These are phyloP conservation scores for Discostella stelligeroides DNA, from an alignment of 108 stramenopile genomes.

Conservation along the genomic window DNA sequence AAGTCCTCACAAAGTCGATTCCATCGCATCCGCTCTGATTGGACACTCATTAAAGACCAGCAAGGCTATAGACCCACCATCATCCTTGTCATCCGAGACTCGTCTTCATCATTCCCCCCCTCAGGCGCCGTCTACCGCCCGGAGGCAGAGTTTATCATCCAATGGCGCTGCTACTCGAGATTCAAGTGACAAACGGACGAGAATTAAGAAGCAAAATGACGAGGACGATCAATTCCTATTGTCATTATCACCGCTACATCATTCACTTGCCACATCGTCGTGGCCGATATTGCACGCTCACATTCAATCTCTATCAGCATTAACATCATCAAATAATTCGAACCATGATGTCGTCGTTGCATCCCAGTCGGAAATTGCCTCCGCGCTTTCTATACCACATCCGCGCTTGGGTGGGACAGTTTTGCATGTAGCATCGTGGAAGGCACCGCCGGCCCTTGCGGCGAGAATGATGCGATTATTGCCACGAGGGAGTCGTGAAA, in stretches of 20 bases:
- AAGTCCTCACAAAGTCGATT: constrained; percentile 18
- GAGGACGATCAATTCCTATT: too few relatives aligned
- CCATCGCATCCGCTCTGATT: constrained; percentile 31
- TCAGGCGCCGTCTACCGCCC: too few relatives aligned
- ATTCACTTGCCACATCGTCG: background rate
- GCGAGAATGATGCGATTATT: constrained; percentile 49
- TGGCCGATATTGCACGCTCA: background rate
- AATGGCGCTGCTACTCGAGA: too few relatives aligned
- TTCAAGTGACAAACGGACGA: background rate
- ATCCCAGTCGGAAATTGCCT: constrained; percentile 7
- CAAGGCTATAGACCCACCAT: background rate
- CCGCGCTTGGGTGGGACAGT: constrained; percentile 37
- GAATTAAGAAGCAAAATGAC: background rate
- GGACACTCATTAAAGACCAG: background rate
- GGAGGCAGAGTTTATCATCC: too few relatives aligned
- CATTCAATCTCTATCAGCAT: background rate
- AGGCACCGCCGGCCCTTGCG: constrained; percentile 49
- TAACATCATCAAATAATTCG: background rate
- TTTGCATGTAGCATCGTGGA: constrained; percentile 55
- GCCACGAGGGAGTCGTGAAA: constrained; percentile 15
- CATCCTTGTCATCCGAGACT: background rate
- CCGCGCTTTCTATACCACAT: constrained; percentile 24
- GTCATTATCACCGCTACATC: background rate
- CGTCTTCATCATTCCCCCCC: background rate
- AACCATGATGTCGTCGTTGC: background rate